Evolutionary conservation across 768 basidiomycete species (phyloP).

Genomic region (Mrakia hoshinonis): DNA sequence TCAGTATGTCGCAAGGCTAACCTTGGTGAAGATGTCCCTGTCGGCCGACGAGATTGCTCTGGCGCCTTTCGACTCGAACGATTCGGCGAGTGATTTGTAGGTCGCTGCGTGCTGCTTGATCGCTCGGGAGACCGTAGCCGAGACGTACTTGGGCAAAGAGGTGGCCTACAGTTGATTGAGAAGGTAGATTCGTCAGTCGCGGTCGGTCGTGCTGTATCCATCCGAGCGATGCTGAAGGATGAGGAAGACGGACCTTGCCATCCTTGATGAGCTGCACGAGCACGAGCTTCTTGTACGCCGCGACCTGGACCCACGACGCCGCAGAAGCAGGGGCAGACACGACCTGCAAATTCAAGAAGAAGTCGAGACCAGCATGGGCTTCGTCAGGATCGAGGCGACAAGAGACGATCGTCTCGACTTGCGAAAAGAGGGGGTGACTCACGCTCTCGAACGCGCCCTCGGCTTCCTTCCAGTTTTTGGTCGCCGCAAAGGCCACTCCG

Average conservation of each 20-base stretch:
- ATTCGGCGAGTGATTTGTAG: constrained; percentile 56
- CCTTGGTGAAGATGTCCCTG: constrained; percentile 47
- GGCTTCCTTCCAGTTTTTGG: constrained; percentile 61
- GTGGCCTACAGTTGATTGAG: constrained; percentile 16
- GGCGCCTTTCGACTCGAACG: constrained; percentile 47
- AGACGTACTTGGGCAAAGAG: constrained; percentile 65
- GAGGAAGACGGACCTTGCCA: constrained; percentile 52
- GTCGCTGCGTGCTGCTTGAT: constrained; percentile 53
- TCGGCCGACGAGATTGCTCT: constrained; percentile 52
- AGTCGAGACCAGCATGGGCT: not conserved
- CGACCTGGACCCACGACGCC: constrained; percentile 65
- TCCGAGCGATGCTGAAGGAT: not conserved
- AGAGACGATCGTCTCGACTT: not conserved
- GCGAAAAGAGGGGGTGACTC: too few species aligned
- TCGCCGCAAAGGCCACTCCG: constrained; percentile 57
- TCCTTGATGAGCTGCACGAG: constrained; percentile 68
- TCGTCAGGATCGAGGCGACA: constrained; percentile 33
- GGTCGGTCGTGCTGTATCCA: not conserved
- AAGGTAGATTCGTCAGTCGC: not conserved
- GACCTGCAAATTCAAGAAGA: constrained; percentile 28
- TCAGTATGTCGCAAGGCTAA: constrained; percentile 36
- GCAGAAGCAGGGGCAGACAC: constrained; percentile 47
- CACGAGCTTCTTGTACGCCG: constrained; percentile 74
- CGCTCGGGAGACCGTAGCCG: constrained; percentile 51
- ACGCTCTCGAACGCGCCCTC: constrained; percentile 74